A percentile compares a stretch with the other conserved stretches of the same genome.
phyloP scores from a whole-genome alignment of 2,329 filamentous ascomycete species.

The Macrophomina phaseolina region DNA sequence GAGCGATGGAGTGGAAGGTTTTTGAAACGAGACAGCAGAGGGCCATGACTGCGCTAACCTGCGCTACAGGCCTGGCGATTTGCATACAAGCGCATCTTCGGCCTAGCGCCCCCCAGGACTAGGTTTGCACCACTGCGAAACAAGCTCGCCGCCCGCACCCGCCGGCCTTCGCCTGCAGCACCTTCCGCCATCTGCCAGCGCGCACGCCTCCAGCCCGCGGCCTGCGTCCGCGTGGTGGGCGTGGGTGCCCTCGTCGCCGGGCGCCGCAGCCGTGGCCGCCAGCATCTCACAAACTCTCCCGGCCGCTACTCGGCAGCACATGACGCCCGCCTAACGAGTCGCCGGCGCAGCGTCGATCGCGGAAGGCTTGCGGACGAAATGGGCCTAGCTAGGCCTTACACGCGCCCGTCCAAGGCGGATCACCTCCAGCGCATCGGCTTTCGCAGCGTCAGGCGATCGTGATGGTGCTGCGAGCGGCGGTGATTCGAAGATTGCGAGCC shows the following conservation, averaged over 20 bases:
- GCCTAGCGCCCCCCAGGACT: conserved; percentile 17
- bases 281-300: conserved; percentile 14
- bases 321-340: conserved; percentile 21
- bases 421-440: conserved; percentile 22
- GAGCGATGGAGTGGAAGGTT: conserved; percentile 25
- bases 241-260: background rate
- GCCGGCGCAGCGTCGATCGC: conserved; percentile 24
- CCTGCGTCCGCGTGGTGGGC: background rate
- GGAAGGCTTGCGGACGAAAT: conserved; percentile 24
- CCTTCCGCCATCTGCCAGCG: background rate
- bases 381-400: conserved; percentile 19
- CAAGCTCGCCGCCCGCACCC: conserved; percentile 23
- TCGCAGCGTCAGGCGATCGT: conserved; percentile 15
- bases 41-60: conserved; percentile 21
- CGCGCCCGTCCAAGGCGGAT: conserved; percentile 8
- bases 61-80: conserved; percentile 25
- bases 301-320: conserved; percentile 15
- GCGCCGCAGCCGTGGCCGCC: conserved; percentile 1
- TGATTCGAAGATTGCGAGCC: background rate
- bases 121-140: conserved; percentile 24
- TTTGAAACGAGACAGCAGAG: conserved; percentile 26
- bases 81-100: conserved; percentile 19
- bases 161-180: conserved; percentile 19
- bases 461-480: background rate
- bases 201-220: background rate